Base-by-base conservation (phyloP, 805 yeast genomes). In the Lipomyces starkeyi region DNA sequence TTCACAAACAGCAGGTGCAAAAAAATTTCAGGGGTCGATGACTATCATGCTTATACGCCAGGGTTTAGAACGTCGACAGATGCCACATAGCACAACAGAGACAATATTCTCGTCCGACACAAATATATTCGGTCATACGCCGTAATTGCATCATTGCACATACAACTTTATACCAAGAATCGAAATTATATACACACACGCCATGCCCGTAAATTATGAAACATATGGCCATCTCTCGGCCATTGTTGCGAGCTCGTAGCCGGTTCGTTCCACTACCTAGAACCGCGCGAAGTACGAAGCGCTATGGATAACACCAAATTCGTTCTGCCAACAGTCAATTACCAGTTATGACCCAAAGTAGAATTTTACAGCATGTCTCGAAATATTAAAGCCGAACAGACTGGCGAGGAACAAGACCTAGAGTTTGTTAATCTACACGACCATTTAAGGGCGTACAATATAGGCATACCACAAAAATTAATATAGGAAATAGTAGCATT, bases 381-480 rank as follows among this genome's bases (percentile, higher is more conserved):
- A 92, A 17, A 93, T 83, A 72, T 91, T 91, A 78, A 89, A 85
- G 2, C 94, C 91, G 66, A 88, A 83, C 49, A 88, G 73, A 56
- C 91, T 83, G 61, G 87, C 74, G 13, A 90, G 56, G 86, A 91
- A 92, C 8, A 83, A 74, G 1, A 90, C 34, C 53, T 84, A 83
- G 62, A 89, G 81, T 2, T 85, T 74, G 1, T 89, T 90, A 56
- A 91, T 83, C 14, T 96, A 91, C 54, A 89, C 76, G 53, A 88
- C 79, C 59, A 84, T 78, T 74, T 87, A 89, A 29, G 1, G 43
- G 11, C 54, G 32, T 58, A 8, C 17, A 47, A 25, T 32, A 37
- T 7, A 20, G n/a, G 40, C 62, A 9, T 56, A 61, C 65, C 32
- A 84, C 83, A 62, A 89, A 81, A 2, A 85, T 74, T 0, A 89